Conservation (phyloP, 306 rosid genomes). For the Medicago arabica region DNA sequence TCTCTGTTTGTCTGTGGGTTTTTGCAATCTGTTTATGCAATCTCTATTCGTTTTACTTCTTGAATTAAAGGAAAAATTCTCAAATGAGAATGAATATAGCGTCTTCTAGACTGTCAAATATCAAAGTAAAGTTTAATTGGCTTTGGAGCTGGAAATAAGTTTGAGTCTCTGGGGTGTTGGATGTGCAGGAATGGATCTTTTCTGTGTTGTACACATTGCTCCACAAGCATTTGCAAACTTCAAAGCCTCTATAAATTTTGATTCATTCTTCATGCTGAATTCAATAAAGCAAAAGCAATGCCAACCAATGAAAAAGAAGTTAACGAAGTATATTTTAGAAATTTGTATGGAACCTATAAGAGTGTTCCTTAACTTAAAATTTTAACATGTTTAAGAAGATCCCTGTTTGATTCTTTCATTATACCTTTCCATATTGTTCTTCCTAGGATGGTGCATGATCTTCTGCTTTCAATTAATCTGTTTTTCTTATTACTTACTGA, state of each 20-base stretch:
- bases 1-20: no score
- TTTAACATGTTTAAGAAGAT: slow-evolving; percentile 21
- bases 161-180: slow-evolving; percentile 55
- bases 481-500: slow-evolving; percentile 21
- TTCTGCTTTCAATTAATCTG: slow-evolving; percentile 31
- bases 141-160: slow-evolving; percentile 48
- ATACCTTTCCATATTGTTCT: slow-evolving; percentile 25
- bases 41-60: no score
- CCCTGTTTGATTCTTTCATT: slow-evolving; percentile 38
- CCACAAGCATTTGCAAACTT: slow-evolving; percentile 69
- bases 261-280: slow-evolving; percentile 48
- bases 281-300: background rate
- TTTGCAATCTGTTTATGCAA: no score
- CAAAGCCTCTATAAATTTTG: slow-evolving; percentile 67
- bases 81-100: slow-evolving; percentile 23
- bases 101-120: slow-evolving; percentile 11
- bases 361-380: slow-evolving; percentile 27
- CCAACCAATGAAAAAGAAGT: slow-evolving; percentile 6
- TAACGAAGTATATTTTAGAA: slow-evolving; percentile 10
- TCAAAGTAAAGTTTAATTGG: slow-evolving; percentile 31
- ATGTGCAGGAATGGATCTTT: slow-evolving; percentile 80
- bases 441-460: slow-evolving; percentile 9
- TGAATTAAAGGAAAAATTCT: background rate
- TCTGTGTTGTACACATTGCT: slow-evolving; percentile 64
- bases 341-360: background rate